A percentile compares a stretch with the other conserved stretches of the same genome.
Conservation (phyloP, 805 yeast species). For the Metschnikowia cerradonensis region DNA sequence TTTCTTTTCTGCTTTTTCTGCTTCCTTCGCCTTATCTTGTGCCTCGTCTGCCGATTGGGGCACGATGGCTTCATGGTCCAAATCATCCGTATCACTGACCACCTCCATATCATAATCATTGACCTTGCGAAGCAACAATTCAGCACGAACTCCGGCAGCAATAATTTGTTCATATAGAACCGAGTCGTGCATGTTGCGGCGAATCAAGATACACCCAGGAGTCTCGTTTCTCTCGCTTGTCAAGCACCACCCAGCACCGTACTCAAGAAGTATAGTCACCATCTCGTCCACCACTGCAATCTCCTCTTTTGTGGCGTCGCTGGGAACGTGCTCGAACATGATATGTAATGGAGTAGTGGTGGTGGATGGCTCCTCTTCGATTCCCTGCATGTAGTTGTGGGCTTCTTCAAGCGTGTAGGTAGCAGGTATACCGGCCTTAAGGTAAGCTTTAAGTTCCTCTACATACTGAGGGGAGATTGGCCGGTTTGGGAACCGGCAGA, state of each 20-base stretch:
- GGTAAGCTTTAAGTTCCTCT: constrained; percentile 40
- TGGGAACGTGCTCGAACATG: constrained; percentile 52
- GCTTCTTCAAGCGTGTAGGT: constrained; percentile 81
- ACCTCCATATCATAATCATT: constrained; percentile 62
- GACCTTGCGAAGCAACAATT: constrained; percentile 69
- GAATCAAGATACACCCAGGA: constrained; percentile 75
- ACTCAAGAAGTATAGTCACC: constrained; percentile 66
- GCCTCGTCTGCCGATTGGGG: constrained; percentile 5
- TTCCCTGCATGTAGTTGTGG: constrained; percentile 47
- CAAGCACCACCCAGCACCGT: constrained; percentile 92
- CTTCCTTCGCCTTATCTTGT: constrained; percentile 13
- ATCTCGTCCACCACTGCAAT: constrained; percentile 42
- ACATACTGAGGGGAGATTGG: constrained; percentile 51
- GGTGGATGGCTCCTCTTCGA: constrained; percentile 26
- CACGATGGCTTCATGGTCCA: constrained; percentile 24
- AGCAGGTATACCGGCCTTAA: constrained; percentile 70
- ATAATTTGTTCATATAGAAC: constrained; percentile 51
- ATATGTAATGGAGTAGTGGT: constrained; percentile 82
- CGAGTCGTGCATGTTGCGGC: constrained; percentile 41
- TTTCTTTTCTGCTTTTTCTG: constrained; percentile 16
- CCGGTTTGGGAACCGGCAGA: constrained; percentile 45
- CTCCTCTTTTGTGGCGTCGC: constrained; percentile 44
- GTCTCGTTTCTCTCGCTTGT: constrained; percentile 69
- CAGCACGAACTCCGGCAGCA: constrained; percentile 89
- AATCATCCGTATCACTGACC: constrained; percentile 36